Conservation (phyloP, 176 grass and related monocot genomes). For the Saccharum spontaneum region DNA sequence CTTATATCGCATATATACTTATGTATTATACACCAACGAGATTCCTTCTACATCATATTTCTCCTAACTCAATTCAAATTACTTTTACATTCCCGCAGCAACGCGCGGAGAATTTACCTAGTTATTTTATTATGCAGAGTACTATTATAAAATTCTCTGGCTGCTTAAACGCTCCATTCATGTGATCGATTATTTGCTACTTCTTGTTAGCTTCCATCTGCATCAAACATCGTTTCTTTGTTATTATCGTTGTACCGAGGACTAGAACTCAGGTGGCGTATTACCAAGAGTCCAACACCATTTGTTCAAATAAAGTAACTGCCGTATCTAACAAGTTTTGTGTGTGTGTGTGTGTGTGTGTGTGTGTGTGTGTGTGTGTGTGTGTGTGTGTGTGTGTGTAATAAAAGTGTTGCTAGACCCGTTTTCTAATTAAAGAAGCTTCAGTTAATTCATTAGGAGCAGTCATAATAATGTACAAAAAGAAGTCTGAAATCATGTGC, state of each 20-base stretch:
- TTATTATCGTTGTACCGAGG: neutral
- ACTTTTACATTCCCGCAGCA: too few species aligned
- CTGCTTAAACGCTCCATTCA: neutral
- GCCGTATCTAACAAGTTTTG: neutral
- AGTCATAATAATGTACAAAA: neutral
- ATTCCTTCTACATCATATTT: too few species aligned
- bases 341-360: too few species aligned
- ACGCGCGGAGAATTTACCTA: too few species aligned
- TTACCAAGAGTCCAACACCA: neutral
- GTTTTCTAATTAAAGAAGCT: neutral
- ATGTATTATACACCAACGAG: too few species aligned
- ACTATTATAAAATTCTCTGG: neutral
- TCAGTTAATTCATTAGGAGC: neutral
- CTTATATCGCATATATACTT: too few species aligned
- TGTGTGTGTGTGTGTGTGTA: too few species aligned
- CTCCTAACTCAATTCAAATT: too few species aligned
- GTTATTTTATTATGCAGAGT: too few species aligned
- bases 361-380: too few species aligned
- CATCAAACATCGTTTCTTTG: neutral
- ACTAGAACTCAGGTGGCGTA: neutral
- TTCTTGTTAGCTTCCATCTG: neutral
- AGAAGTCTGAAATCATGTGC: neutral
- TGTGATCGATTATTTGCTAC: neutral
- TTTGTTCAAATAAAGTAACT: neutral
- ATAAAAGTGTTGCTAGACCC: too few species aligned